Base-by-base conservation (phyloP, 1,284 basidiomycete genomes). In the Ceratobasidium sp. region DNA sequence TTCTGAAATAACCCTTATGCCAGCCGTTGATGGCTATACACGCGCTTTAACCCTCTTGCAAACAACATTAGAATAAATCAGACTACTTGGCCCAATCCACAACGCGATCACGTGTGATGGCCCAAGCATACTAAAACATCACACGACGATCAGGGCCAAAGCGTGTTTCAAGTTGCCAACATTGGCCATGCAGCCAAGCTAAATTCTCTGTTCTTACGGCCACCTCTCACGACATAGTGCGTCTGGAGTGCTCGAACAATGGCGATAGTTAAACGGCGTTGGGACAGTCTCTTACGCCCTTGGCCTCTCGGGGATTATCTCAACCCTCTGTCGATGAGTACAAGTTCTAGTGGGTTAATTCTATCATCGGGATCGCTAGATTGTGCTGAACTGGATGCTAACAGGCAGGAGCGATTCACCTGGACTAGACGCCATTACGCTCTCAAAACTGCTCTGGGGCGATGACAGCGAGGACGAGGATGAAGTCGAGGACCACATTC, bases 311-410 rank as follows among this genome's bases (percentile, higher is more conserved):
- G 39, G n/a, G 54, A 16, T 49, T 71, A 48, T 37, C 48, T 71
- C 27, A 71, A 71, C 24, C 68, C 68, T 46, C 56, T 71, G 7
- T 46, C 68, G 27, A 71, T 69, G 65, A 58, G 51, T 14, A 29
- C 54, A 31, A 6, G 56, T 19, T 71, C 68, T 16, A 71, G 68
- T 71, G 39, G 43, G 65, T 68, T 29, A 43, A 22, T 6, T 34
- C 19, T 24, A 19, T 37, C 22, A 6, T 39, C 11, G 48, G 16
- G 11, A 6, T 53, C 14, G 29, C 24, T 39, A 41, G 22, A 56
- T 29, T 4, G 29, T 56, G 65, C 14, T 69, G 19, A 65, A 2
- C 9, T 16, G 8, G 34, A 16, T 41, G 27, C 24, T 1, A 41
- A 11, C 29, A 69, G 68, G 54, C 43, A 54, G 56, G 37, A 71